Base-by-base conservation (phyloP, 2,329 filamentous ascomycete species). In the Apiospora phragmitis region DNA sequence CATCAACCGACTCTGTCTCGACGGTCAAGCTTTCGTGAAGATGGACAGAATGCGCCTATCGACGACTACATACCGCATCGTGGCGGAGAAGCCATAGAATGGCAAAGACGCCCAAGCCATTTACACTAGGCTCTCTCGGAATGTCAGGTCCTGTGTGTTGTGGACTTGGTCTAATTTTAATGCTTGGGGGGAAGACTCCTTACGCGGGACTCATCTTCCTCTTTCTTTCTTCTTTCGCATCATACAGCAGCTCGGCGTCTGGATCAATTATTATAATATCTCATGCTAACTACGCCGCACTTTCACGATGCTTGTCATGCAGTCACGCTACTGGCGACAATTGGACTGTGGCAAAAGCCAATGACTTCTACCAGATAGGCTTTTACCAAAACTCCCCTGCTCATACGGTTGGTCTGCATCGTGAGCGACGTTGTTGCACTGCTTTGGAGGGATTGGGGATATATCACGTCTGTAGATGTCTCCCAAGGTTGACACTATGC, bases 11-110 rank as follows among this genome's bases (percentile, higher is more conserved):
- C 76, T 88, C 38, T 88, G 86, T 72, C 76, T 87, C 24, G 86
- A 88, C 70, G 86, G 86, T 0, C 80, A 87, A 77, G 86, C 86
- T 0, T 88, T 88, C 71, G 84, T 88, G 70, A 83, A 87, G 79
- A 88, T 88, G 86, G 86, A 88, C 73, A 82, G 80, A 24, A 85
- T 85, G 85, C 83, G 85, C 14, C 77, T 88, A 21, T 83, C 84
- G 29, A 85, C 84, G 3, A 88, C 86, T 9, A 87, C 85, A 68
- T 87, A 87, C 70, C 83, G 86, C 65, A 82, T 88, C 70, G 83
- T 88, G 71, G 86, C 86, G 0, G 81, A 83, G 76, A 88, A 87
- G 76, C 84, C 79, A 14, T 55, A 59, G 43, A 72, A 26, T 72
- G 70, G 67, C 16, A 42, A 59, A 29, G 14, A 32, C 14, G 26